Evolutionary conservation across 164 flowering plant genomes (phyloP), one percentile per base, ranked within the genome.

Genomic region (Hamamelis virginiana): DNA sequence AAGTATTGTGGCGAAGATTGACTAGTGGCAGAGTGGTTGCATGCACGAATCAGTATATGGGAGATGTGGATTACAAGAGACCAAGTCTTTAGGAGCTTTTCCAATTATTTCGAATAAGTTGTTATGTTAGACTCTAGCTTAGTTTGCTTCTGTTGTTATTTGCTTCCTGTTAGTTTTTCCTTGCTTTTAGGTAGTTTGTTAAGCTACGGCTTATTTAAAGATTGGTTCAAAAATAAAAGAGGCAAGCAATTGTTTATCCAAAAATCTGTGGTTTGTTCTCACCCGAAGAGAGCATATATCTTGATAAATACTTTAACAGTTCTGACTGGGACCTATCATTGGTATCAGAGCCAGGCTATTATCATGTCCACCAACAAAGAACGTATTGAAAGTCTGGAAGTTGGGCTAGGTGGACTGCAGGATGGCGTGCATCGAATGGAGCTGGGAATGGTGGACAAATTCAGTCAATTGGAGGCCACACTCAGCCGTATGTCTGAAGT

Each of bases 11-110:
- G 57, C 16, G 57, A 52, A 52, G 57, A 52, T 52, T 52, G 57
- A 52, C 57, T 52, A 52, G 57, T 52, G 57, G 57, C 57, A 18
- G 57, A 52, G 57, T 52, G 57, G 16, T 52, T 52, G 57, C 57
- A 15, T 52, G 16, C 57, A 52, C 21, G 57, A 52, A 52, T 52
- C 57, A 52, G 57, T 18, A 12, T 52, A 52, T 52, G n/a, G n/a
- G n/a, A n/a, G n/a, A n/a, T n/a, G n/a, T n/a, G n/a, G n/a, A n/a
- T n/a, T n/a, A n/a, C n/a, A n/a, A n/a, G n/a, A n/a, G n/a, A n/a
- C n/a, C n/a, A n/a, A n/a, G n/a, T n/a, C n/a, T n/a, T n/a, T n/a
- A n/a, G n/a, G n/a, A n/a, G n/a, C n/a, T n/a, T n/a, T n/a, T n/a
- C n/a, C n/a, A n/a, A n/a, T n/a, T n/a, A n/a, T n/a, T n/a, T n/a